Evolutionary conservation across 2,329 filamentous ascomycete species (phyloP).

Genomic region (Ophiostoma quercus): DNA sequence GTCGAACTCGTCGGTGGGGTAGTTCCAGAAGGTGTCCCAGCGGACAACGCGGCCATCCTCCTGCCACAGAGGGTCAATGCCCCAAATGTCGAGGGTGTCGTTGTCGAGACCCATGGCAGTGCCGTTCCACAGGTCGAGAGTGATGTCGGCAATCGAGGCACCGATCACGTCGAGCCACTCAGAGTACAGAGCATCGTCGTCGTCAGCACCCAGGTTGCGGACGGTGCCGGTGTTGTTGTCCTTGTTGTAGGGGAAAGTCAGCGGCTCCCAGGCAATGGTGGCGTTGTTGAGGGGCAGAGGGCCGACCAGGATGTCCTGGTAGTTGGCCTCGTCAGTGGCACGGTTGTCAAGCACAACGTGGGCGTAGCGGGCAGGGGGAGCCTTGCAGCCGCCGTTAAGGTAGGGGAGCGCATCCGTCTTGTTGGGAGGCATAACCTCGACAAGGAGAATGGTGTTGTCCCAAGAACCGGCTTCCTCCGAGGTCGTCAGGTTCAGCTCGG

Average conservation of each 20-base stretch:
- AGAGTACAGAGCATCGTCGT: slow-evolving; percentile 30
- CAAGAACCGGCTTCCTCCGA: slow-evolving; percentile 35
- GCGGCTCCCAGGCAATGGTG: slow-evolving; percentile 37
- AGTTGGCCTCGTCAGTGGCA: slow-evolving; percentile 37
- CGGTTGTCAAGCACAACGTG: slow-evolving; percentile 41
- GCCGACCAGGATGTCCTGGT: slow-evolving; percentile 45
- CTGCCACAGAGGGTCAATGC: slow-evolving; percentile 41
- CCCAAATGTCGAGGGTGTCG: slow-evolving; percentile 40
- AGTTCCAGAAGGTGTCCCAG: slow-evolving; percentile 45
- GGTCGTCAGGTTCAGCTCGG: slow-evolving; percentile 38
- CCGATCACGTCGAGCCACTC: slow-evolving; percentile 37
- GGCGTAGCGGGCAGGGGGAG: slow-evolving; percentile 39
- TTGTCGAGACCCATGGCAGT: slow-evolving; percentile 38
- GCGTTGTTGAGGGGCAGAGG: slow-evolving; percentile 43
- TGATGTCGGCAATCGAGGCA: slow-evolving; percentile 39
- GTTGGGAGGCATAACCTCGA: slow-evolving; percentile 43
- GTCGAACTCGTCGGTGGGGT: slow-evolving; percentile 38
- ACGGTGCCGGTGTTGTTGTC: slow-evolving; percentile 38
- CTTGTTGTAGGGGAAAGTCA: slow-evolving; percentile 42
- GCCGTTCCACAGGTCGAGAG: slow-evolving; percentile 42
- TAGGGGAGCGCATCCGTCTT: slow-evolving; percentile 46
- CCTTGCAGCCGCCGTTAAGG: slow-evolving; percentile 36
- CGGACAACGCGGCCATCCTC: slow-evolving; percentile 40
- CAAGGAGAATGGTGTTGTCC: slow-evolving; percentile 36
- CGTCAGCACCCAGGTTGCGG: slow-evolving; percentile 39